A percentile compares a stretch with the other conserved stretches of the same genome.
Conservation (phyloP, 768 basidiomycete species). For the Agrocybe pediades region DNA sequence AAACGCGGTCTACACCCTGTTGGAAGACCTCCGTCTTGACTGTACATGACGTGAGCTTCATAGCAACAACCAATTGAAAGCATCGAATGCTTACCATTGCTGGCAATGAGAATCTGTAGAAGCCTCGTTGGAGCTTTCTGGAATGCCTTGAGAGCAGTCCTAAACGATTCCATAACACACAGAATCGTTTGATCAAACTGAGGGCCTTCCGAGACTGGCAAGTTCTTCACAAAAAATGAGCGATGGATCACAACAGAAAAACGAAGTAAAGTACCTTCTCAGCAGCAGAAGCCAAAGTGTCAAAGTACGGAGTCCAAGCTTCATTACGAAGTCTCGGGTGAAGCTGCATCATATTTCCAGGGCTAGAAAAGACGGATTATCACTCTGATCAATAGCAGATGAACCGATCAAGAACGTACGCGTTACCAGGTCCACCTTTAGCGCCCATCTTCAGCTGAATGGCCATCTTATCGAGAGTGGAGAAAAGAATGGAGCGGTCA, state of each 20-base stretch:
- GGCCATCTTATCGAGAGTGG: slow-evolving; percentile 11
- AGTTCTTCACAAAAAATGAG: neutral
- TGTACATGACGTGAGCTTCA: neutral
- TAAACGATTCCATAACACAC: slow-evolving; percentile 5
- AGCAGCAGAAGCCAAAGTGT: neutral
- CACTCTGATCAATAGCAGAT: neutral
- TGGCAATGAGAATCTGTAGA: slow-evolving; percentile 5
- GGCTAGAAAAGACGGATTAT: neutral
- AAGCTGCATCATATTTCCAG: neutral
- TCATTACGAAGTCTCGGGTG: neutral
- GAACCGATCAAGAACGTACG: neutral
- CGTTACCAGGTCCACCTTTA: neutral
- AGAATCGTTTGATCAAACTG: slow-evolving; percentile 12
- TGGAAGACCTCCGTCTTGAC: slow-evolving; percentile 13
- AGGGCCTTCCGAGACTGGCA: slow-evolving; percentile 8
- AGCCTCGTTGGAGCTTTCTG: slow-evolving; percentile 1
- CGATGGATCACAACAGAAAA: neutral
- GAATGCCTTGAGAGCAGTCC: slow-evolving; percentile 5
- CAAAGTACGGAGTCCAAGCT: slow-evolving; percentile 5
- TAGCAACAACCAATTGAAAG: neutral
- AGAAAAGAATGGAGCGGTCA: slow-evolving; percentile 8
- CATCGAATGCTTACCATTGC: slow-evolving; percentile 4
- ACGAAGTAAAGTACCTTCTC: slow-evolving; percentile 1
- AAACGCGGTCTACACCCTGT: neutral
- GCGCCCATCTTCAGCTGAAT: slow-evolving; percentile 5